Evolutionary conservation across 2,329 filamentous ascomycete genomes (phyloP), one percentile per base, ranked within the genome.

Genomic region (Epicoccum sorghinum): DNA sequence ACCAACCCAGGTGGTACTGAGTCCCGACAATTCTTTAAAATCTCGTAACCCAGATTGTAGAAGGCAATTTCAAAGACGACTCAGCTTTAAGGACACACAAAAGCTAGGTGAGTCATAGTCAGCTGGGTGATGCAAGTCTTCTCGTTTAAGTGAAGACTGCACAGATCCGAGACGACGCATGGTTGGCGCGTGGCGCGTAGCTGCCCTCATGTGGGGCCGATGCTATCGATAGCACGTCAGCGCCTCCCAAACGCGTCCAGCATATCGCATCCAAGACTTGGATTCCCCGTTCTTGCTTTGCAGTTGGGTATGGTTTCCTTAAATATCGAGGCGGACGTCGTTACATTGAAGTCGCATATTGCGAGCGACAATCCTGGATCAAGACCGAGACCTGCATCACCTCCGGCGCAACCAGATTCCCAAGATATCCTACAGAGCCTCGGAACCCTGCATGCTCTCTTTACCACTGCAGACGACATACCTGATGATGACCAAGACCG

Each of bases 251-350:
- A 4, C 32, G 29, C 8, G 7, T 40, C 35, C 6, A 40, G 35
- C 36, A 41, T 29, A 29, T 29, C 9, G 27, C 27, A 29, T 29
- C 18, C 27, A 29, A 29, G 27, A 29, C 27, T 29, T 9, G 27
- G 9, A 29, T 29, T 9, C 27, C 9, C 9, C 27, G 9, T 29
- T 29, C 27, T 29, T 13, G 7, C 27, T 42, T 29, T 12, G 42
- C 30, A 12, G 29, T 32, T 29, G 24, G 40, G 37, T 41, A 55
- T 55, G 67, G 40, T 56, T 50, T 53, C 55, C 10, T 45, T 66
- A n/a, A 43, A 62, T 36, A 59, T 61, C 4, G 44, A 58, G 25
- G 67, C 57, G 18, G 52, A 64, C 3, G 52, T 71, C 18, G 35
- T 55, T 29, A 36, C 52, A 6, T 7, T 49, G 8, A 27, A 27